Base-by-base conservation (phyloP, 2,329 filamentous ascomycete genomes). In the Diaporthe humulicola region DNA sequence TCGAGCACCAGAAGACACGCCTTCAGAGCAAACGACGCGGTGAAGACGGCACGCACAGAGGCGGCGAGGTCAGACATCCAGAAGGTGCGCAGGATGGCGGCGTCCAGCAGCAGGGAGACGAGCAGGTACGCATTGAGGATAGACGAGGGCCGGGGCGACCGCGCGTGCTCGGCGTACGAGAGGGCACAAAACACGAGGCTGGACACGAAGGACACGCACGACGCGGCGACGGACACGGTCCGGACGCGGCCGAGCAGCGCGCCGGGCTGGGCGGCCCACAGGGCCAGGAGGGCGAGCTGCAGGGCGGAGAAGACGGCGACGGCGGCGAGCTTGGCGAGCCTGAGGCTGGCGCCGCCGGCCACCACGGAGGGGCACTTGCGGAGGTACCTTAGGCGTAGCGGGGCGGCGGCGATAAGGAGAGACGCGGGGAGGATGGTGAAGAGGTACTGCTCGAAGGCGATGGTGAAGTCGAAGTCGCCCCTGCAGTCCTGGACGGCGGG, bases 401-500 rank as follows among this genome's bases (percentile, higher is more conserved):
- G 83, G 1, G 78, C 82, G 6, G 77, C 76, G 12, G 84, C 33
- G 7, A 85, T 69, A 12, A 85, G 77, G 48, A 82, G 52, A 19
- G 77, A 78, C 12, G 81, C 80, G 2, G 83, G 84, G 30, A 78
- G 36, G 69, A 81, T 78, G 48, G 81, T 78, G 52, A 85, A 80
- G 61, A 85, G 77, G 40, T 80, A 81, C 33, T 85, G 82, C 75
- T 85, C 82, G 61, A 90, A 83, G n/a, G 86, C 84, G 19, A 90
- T 80, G 3, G 86, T 87, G 61, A 89, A 87, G 79, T 91, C 89
- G 72, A 87, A 87, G 22, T 85, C 80, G 3, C 64, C 48, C 52
- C 84, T 81, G 28, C 85, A 82, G 77, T 87, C 85, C 30, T 85
- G 81, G 33, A 69, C 33, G 75, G 87, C 85, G 50, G 88, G 83